phyloP scores from a whole-genome alignment of 371 early-diverging fungal genomes.

The Sporodiniella umbellata region DNA sequence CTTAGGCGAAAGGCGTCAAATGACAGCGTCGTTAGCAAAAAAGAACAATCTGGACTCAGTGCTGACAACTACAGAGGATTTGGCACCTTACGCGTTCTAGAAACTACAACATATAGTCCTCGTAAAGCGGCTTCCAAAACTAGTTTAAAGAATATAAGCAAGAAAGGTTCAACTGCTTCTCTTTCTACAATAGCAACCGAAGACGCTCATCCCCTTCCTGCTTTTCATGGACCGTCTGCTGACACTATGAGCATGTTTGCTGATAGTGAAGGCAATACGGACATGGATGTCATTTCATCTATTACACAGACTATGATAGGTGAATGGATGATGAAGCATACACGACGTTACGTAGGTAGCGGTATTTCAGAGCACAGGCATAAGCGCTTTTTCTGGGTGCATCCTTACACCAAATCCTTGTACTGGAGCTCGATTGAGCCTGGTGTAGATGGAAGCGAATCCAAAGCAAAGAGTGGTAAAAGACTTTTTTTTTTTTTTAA shows the following conservation, averaged over 20 bases:
- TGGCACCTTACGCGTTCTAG: conserved; percentile 24
- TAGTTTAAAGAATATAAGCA: conserved; percentile 10
- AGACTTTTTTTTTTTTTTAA: background rate
- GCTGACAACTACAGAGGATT: conserved; percentile 6
- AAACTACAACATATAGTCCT: conserved; percentile 16
- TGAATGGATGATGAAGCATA: conserved; percentile 74
- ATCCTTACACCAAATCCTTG: conserved; percentile 78
- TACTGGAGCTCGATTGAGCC: conserved; percentile 78
- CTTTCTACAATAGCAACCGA: conserved; percentile 27
- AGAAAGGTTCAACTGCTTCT: conserved; percentile 15
- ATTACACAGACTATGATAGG: conserved; percentile 85
- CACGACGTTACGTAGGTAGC: conserved; percentile 55
- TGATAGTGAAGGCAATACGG: conserved; percentile 24
- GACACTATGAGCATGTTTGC: conserved; percentile 14
- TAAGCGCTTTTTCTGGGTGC: conserved; percentile 78
- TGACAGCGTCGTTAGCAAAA: conserved; percentile 1
- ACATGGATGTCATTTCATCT: conserved; percentile 63
- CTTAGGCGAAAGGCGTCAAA: conserved; percentile 6
- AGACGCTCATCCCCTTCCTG: conserved; percentile 6
- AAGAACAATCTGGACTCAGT: conserved; percentile 7
- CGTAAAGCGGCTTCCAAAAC: conserved; percentile 4
- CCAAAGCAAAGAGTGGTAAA: conserved; percentile 55
- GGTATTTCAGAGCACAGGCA: conserved; percentile 70
- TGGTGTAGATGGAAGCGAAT: conserved; percentile 51
- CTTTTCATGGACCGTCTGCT: conserved; percentile 3